These are phyloP conservation scores for Infundibulicybe gibba DNA, from an alignment of 768 basidiomycete species.

Conservation along the genomic window DNA sequence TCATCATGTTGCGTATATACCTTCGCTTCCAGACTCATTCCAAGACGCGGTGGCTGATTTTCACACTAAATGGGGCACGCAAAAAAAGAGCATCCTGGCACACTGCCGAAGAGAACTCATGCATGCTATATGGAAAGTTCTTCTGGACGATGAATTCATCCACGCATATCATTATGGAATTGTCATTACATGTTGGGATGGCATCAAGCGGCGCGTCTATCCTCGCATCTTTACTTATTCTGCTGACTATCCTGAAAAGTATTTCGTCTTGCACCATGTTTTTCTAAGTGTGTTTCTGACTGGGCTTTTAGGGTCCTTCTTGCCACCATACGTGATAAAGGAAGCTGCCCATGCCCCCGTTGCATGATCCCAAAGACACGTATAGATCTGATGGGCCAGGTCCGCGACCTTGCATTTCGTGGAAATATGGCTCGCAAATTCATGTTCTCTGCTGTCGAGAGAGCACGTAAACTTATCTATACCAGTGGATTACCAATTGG, in stretches of 20 bases:
- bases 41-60: background rate
- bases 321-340: conserved; percentile 33
- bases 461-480: conserved; percentile 4
- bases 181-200: conserved; percentile 25
- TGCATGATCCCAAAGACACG: conserved; percentile 24
- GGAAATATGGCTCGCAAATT: background rate
- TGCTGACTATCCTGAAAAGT: conserved; percentile 34
- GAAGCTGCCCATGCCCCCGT: conserved; percentile 30
- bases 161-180: conserved; percentile 27
- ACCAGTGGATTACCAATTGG: background rate
- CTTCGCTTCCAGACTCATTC: background rate
- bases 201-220: conserved; percentile 23
- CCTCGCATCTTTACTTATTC: conserved; percentile 30
- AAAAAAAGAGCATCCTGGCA: no score
- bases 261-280: conserved; percentile 1
- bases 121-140: no score
- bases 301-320: conserved; percentile 19
- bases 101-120: no score
- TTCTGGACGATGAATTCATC: conserved; percentile 19
- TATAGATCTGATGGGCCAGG: conserved; percentile 18
- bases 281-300: background rate
- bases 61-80: background rate
- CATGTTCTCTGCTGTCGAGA: background rate
- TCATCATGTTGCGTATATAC: conserved; percentile 13
- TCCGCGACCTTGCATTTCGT: conserved; percentile 5